Percentiles rank a stretch among this genome's conserved stretches.
Evolutionary conservation across 768 basidiomycete species (phyloP).

Genomic region (Mrakia hoshinonis): DNA sequence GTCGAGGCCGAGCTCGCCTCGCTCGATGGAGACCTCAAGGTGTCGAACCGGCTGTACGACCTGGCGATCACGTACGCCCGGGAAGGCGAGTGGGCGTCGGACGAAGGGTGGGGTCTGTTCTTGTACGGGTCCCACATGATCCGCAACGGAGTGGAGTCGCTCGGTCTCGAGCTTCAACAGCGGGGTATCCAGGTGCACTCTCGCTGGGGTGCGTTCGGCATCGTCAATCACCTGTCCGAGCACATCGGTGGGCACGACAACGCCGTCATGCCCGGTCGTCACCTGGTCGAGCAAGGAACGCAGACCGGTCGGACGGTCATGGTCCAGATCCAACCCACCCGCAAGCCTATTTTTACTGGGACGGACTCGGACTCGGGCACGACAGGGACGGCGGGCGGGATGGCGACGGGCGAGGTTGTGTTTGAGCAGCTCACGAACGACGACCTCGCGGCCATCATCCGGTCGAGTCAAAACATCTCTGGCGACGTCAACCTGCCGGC

Average conservation of each 20-base stretch:
- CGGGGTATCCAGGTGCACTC: no score
- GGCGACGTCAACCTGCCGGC: constrained; percentile 37
- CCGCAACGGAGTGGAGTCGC: no score
- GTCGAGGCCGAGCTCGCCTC: constrained; percentile 66
- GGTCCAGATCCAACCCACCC: background rate
- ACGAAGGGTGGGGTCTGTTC: no score
- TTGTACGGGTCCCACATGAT: no score
- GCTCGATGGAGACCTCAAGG: constrained; percentile 47
- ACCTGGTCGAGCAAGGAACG: constrained; percentile 10
- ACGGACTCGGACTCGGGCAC: background rate
- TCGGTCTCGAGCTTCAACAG: no score
- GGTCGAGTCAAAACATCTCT: constrained; percentile 59
- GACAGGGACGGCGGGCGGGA: background rate
- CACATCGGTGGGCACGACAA: background rate
- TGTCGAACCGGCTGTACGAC: constrained; percentile 61
- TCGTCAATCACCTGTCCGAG: constrained; percentile 32
- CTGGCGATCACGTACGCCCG: no score
- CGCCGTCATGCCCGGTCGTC: background rate
- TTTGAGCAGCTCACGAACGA: constrained; percentile 18
- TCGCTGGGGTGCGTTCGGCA: no score
- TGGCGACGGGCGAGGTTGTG: background rate
- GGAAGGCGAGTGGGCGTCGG: no score
- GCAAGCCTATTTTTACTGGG: background rate
- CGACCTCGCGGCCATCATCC: constrained; percentile 58
- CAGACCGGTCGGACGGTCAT: constrained; percentile 15